These are phyloP conservation scores for Eucalyptus victrix DNA, from an alignment of 345 rosid species.

Conservation along the genomic window DNA sequence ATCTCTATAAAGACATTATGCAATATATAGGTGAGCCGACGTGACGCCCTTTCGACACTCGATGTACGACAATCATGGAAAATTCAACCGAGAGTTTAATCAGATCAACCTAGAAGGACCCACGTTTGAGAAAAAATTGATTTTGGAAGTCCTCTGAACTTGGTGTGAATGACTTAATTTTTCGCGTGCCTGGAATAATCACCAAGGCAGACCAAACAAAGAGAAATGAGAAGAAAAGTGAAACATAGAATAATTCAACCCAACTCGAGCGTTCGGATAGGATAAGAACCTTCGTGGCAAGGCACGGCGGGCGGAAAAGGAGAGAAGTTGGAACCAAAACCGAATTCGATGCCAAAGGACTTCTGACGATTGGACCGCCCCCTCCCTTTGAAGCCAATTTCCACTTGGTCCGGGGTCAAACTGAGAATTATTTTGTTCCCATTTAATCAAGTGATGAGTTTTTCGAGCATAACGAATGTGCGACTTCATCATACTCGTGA, in stretches of 20 bases:
- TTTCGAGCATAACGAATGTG: not conserved
- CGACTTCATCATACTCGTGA: not conserved
- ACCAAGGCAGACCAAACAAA: not conserved
- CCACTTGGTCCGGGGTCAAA: not conserved
- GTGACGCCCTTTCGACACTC: not conserved
- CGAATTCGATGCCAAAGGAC: not conserved
- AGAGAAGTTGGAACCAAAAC: not conserved
- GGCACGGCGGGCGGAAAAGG: not conserved
- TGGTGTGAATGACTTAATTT: not conserved
- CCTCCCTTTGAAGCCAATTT: not conserved
- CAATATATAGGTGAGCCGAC: not conserved
- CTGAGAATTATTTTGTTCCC: not conserved
- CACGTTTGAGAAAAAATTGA: not conserved
- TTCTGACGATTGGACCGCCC: not conserved
- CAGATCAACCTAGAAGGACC: not conserved
- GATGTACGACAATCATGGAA: not conserved
- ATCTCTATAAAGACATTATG: not conserved
- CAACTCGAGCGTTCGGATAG: not conserved
- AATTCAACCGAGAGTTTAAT: not conserved
- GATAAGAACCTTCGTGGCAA: not conserved
- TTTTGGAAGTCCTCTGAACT: not conserved
- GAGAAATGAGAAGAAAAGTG: not conserved
- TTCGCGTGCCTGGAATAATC: not conserved
- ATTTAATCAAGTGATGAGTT: no score
- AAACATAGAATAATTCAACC: not conserved